Evolutionary conservation across 306 rosid genomes (phyloP).

Genomic region (Spatholobus suberectus): DNA sequence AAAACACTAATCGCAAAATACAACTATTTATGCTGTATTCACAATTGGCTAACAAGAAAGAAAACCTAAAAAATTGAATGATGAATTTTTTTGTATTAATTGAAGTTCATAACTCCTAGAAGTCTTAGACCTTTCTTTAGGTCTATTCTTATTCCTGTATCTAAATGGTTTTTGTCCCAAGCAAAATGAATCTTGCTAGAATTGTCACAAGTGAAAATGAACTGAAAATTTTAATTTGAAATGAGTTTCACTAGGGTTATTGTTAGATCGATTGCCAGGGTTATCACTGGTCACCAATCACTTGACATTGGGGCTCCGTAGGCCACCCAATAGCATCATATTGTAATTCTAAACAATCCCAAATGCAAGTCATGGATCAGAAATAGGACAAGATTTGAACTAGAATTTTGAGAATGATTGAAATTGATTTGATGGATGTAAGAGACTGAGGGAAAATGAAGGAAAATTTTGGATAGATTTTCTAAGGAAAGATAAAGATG

Average conservation of each 20-base stretch:
- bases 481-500: not conserved
- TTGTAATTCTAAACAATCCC: not conserved
- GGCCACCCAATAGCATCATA: not conserved
- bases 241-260: not conserved
- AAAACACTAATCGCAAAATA: not conserved
- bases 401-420: not conserved
- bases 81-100: no score
- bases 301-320: not conserved
- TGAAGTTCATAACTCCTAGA: no score
- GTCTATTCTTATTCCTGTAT: not conserved
- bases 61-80: not conserved
- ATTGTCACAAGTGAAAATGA: no score
- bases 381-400: not conserved
- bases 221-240: not conserved
- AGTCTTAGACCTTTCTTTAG: not conserved
- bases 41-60: not conserved
- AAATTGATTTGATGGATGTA: not conserved
- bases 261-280: not conserved
- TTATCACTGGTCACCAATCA: not conserved
- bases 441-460: not conserved
- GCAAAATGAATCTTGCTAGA: not conserved
- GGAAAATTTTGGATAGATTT: not conserved
- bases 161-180: not conserved
- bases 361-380: not conserved
- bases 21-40: not conserved